phyloP scores from a whole-genome alignment of 805 yeast genomes.

The Candida coquimbonensis region DNA sequence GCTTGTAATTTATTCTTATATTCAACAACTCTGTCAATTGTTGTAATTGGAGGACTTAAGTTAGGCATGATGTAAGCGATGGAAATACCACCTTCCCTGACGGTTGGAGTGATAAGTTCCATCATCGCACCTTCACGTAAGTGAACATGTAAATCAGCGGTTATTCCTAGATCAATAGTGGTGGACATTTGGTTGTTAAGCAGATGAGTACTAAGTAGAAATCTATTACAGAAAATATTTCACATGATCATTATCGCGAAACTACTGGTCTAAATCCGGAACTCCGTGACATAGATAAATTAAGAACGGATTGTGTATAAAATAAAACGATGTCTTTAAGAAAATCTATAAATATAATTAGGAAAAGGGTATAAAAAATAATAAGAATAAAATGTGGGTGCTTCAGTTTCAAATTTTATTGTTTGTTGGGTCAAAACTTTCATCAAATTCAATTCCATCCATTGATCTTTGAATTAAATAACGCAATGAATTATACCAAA shows the following conservation, averaged over 20 bases:
- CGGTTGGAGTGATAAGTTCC: slow-evolving; percentile 85
- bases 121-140: slow-evolving; percentile 92
- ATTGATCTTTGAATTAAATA: slow-evolving; percentile 63
- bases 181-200: neutral
- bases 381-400: too few species aligned
- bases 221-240: too few species aligned
- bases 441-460: slow-evolving; percentile 45
- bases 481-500: slow-evolving; percentile 82
- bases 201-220: too few species aligned
- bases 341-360: too few species aligned
- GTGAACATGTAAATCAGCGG: slow-evolving; percentile 95
- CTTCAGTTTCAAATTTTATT: neutral
- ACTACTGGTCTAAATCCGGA: neutral
- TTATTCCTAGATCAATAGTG: slow-evolving; percentile 45
- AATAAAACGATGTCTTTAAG: too few species aligned
- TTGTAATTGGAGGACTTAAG: slow-evolving; percentile 84
- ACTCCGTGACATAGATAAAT: neutral
- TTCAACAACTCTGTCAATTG: slow-evolving; percentile 59
- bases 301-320: too few species aligned
- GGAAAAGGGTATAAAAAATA: too few species aligned
- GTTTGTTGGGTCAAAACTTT: slow-evolving; percentile 19
- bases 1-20: slow-evolving; percentile 60
- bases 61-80: slow-evolving; percentile 96
- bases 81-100: slow-evolving; percentile 83
- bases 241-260: too few species aligned